Evolutionary conservation across 2,329 filamentous ascomycete genomes (phyloP).

Genomic region (Fusarium sp.): DNA sequence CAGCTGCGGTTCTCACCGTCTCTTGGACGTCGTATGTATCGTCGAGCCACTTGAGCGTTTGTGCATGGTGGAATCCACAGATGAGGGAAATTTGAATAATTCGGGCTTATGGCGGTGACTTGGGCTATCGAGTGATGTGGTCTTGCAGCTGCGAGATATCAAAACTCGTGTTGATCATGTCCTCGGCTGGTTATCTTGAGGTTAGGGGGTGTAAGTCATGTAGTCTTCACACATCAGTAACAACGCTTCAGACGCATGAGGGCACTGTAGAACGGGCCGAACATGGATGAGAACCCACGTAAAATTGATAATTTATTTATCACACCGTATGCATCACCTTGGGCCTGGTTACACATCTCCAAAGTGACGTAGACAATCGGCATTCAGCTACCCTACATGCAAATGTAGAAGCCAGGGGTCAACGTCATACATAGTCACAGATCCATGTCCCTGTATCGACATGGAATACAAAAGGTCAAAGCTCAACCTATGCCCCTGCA

Average conservation of each 20-base stretch:
- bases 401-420: not conserved
- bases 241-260: not conserved
- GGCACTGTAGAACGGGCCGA: not conserved
- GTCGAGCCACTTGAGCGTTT: not conserved
- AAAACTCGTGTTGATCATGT: not conserved
- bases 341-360: not conserved
- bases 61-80: not conserved
- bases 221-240: not conserved
- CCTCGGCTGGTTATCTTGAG: not conserved
- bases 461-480: not conserved
- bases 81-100: not conserved
- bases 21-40: not conserved
- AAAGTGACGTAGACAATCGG: not conserved
- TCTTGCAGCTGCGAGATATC: not conserved
- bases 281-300: accelerated
- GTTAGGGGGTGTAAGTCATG: not conserved
- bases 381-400: not conserved
- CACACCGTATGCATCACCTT: not conserved
- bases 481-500: not conserved
- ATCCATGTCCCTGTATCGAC: not conserved
- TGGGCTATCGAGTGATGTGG: not conserved
- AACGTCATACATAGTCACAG: not conserved
- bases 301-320: not conserved
- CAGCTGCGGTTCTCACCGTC: not conserved
- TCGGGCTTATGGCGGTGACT: not conserved